phyloP scores from a whole-genome alignment of 1,284 basidiomycete species.

The Cryptococcus maquisensis region DNA sequence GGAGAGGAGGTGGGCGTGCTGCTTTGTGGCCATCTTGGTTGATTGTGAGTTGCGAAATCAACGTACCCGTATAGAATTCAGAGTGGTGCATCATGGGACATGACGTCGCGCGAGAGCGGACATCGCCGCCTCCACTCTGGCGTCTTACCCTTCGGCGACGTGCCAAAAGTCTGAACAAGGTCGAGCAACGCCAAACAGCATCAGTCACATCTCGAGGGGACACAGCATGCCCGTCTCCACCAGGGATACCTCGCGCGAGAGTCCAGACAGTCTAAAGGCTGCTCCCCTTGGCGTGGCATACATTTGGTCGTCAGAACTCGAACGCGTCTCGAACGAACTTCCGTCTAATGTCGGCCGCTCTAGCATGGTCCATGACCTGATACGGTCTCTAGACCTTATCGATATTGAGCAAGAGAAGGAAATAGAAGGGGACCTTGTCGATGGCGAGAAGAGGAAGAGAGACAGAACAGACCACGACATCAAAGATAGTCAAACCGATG shows the following conservation, averaged over 20 bases:
- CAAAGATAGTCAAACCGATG: not conserved
- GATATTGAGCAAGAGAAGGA: slow-evolving; percentile 9
- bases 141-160: not conserved
- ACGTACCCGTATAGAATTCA: not conserved
- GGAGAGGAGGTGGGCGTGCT: slow-evolving; percentile 42
- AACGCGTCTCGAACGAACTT: slow-evolving; percentile 51
- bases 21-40: slow-evolving; percentile 18
- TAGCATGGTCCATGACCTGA: slow-evolving; percentile 68
- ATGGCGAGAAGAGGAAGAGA: not conserved
- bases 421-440: not conserved
- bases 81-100: not conserved
- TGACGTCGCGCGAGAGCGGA: not conserved
- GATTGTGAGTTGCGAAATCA: not conserved
- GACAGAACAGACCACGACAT: not conserved
- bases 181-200: too few species aligned
- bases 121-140: not conserved
- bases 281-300: slow-evolving; percentile 16
- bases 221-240: too few species aligned
- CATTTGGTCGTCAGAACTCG: slow-evolving; percentile 36
- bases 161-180: too few species aligned
- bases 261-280: too few species aligned
- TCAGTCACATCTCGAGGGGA: too few species aligned
- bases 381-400: slow-evolving; percentile 59
- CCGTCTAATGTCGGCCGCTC: slow-evolving; percentile 82
- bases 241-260: too few species aligned